Conservation (phyloP, 2,329 filamentous ascomycete species). For the Sporothrix mexicana region DNA sequence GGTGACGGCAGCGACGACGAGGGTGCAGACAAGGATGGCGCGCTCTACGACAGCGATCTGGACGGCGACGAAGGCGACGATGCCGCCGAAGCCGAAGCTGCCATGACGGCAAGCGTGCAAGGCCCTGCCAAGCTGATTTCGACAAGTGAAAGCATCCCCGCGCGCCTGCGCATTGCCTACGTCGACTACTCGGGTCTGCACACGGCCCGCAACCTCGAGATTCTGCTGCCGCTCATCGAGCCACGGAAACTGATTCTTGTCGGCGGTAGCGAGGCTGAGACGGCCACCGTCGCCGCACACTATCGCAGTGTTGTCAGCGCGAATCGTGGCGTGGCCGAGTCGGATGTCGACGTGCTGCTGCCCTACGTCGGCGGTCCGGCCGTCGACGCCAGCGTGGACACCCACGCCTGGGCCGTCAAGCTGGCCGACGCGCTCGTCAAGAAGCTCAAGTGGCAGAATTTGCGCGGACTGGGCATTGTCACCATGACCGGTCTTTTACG, state of each 20-base stretch:
- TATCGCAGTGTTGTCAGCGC: slow-evolving; percentile 71
- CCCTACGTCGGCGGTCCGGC: slow-evolving; percentile 70
- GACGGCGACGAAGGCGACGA: slow-evolving; percentile 65
- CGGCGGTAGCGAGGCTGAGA: slow-evolving; percentile 79
- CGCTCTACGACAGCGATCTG: slow-evolving; percentile 51
- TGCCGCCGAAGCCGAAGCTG: slow-evolving; percentile 55
- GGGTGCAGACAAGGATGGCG: background rate
- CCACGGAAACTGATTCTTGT: slow-evolving; percentile 95
- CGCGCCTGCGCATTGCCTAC: slow-evolving; percentile 80
- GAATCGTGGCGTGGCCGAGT: slow-evolving; percentile 51
- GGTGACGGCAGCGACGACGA: slow-evolving; percentile 19
- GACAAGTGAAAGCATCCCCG: slow-evolving; percentile 64
- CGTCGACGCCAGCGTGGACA: slow-evolving; percentile 93
- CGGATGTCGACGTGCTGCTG: slow-evolving; percentile 76
- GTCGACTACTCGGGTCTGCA: slow-evolving; percentile 93
- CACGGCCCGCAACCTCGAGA: slow-evolving; percentile 90
- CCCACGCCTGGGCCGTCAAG: slow-evolving; percentile 95
- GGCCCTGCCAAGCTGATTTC: slow-evolving; percentile 80
- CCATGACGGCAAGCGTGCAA: slow-evolving; percentile 56
- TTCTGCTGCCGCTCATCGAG: slow-evolving; percentile 91
- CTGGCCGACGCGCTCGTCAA: slow-evolving; percentile 84
- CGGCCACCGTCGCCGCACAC: slow-evolving; percentile 75
- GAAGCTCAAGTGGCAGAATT: slow-evolving; percentile 91
- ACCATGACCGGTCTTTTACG: slow-evolving; percentile 80
- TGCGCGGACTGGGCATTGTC: slow-evolving; percentile 86